Percentiles rank a stretch among this genome's conserved stretches.
Conservation (phyloP, 1,139 yeast genomes). For the Debaryomyces sp. region DNA sequence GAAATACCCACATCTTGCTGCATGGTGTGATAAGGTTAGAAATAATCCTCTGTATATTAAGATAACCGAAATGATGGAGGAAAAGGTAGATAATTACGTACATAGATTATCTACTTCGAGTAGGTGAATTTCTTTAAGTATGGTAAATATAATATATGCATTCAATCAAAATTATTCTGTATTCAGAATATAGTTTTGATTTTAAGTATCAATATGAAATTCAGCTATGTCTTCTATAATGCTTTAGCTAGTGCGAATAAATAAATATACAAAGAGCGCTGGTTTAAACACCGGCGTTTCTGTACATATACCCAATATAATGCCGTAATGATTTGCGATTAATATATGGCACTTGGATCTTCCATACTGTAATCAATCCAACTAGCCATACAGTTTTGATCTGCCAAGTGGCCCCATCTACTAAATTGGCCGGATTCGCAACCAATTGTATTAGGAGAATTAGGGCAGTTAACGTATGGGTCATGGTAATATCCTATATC, state of each 20-base stretch:
- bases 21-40: constrained; percentile 41
- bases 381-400: constrained; percentile 73
- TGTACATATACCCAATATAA: not conserved
- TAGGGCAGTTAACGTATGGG: constrained; percentile 80
- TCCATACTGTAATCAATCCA: constrained; percentile 70
- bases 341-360: constrained; percentile 21
- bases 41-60: constrained; percentile 30
- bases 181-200: too few relatives aligned
- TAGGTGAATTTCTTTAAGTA: not conserved
- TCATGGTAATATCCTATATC: constrained; percentile 79
- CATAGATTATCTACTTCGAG: not conserved
- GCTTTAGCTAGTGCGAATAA: not conserved
- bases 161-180: not conserved
- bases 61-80: constrained; percentile 34
- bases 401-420: constrained; percentile 40
- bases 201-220: not conserved
- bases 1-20: constrained; percentile 34
- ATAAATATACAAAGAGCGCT: not conserved
- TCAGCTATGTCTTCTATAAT: not conserved
- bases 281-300: too few relatives aligned
- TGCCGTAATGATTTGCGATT: not conserved
- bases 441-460: constrained; percentile 27
- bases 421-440: constrained; percentile 38
- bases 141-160: not conserved
- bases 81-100: constrained; percentile 18